A percentile compares a stretch with the other conserved stretches of the same genome.
These are phyloP conservation scores for Neonectria sp. DNA, from an alignment of 2,329 filamentous ascomycete species.

Conservation along the genomic window DNA sequence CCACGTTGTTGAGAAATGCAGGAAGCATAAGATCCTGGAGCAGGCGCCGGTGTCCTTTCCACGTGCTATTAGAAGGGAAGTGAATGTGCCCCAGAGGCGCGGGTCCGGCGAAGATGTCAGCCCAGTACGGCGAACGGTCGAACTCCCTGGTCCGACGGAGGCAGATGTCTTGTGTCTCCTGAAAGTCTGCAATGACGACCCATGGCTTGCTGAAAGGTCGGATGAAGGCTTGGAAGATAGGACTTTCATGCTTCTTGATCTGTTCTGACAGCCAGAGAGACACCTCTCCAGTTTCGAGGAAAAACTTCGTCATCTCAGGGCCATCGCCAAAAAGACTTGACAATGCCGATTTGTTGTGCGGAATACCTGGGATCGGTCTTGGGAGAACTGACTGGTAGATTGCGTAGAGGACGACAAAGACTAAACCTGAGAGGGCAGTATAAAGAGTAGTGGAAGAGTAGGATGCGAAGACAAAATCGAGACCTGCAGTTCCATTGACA, in stretches of 20 bases:
- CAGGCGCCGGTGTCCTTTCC: no score
- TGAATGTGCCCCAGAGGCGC: no score
- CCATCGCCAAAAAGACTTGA: neutral
- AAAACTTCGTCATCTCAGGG: neutral
- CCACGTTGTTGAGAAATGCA: no score
- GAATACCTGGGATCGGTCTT: conserved; percentile 8
- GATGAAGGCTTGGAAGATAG: conserved; percentile 32
- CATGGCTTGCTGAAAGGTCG: conserved; percentile 32
- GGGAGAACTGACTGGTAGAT: conserved; percentile 3
- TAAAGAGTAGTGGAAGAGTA: no score
- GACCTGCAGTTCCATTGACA: no score
- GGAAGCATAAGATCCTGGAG: no score
- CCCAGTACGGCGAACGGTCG: conserved; percentile 10
- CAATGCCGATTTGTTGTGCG: neutral
- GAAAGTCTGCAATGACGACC: conserved; percentile 35
- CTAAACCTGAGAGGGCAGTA: no score
- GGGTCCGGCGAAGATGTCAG: no score
- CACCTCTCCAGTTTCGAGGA: conserved; percentile 21
- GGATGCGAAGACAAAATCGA: no score
- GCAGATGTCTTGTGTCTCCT: conserved; percentile 36
- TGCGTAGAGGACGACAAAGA: neutral
- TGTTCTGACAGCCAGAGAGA: conserved; percentile 34
- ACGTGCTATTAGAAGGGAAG: no score
- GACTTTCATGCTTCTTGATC: conserved; percentile 26
- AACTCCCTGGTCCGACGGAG: conserved; percentile 36